Percentiles rank a stretch among this genome's conserved stretches.
phyloP scores from a whole-genome alignment of 2,329 filamentous ascomycete genomes.

The Xylaria sp. region DNA sequence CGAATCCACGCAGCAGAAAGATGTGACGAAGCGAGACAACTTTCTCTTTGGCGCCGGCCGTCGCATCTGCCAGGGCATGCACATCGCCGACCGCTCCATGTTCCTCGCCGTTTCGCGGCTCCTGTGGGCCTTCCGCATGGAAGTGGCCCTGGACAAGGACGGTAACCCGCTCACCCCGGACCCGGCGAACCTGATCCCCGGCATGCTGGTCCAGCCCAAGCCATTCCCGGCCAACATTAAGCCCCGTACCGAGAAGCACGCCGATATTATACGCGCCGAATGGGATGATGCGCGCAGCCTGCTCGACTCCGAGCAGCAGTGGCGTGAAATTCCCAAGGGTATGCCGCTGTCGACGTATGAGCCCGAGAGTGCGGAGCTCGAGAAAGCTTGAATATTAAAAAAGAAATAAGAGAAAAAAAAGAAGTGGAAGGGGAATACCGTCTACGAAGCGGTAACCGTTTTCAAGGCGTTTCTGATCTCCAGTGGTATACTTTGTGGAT shows the following conservation, averaged over 20 bases:
- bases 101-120: conserved; percentile 39
- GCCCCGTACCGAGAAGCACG: conserved; percentile 17
- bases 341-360: conserved; percentile 23
- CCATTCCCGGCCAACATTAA: conserved; percentile 18
- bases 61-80: conserved; percentile 45
- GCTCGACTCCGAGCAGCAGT: conserved; percentile 19
- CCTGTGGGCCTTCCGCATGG: conserved; percentile 40
- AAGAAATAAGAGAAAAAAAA: neutral
- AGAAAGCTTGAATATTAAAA: conserved; percentile 5
- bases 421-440: neutral
- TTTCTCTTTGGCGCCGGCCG: conserved; percentile 31
- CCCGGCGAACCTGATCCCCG: conserved; percentile 17
- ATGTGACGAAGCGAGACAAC: conserved; percentile 30
- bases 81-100: conserved; percentile 33
- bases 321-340: conserved; percentile 21
- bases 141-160: conserved; percentile 4
- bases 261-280: conserved; percentile 16
- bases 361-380: conserved; percentile 8
- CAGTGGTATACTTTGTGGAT: too few relatives aligned
- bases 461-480: neutral
- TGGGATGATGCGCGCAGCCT: conserved; percentile 16
- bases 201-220: conserved; percentile 22
- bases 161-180: conserved; percentile 12
- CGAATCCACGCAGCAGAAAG: conserved; percentile 33
- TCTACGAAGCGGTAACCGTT: neutral